Base-by-base conservation (phyloP, 805 yeast species). In the Cyberlindnera galapagoensis region DNA sequence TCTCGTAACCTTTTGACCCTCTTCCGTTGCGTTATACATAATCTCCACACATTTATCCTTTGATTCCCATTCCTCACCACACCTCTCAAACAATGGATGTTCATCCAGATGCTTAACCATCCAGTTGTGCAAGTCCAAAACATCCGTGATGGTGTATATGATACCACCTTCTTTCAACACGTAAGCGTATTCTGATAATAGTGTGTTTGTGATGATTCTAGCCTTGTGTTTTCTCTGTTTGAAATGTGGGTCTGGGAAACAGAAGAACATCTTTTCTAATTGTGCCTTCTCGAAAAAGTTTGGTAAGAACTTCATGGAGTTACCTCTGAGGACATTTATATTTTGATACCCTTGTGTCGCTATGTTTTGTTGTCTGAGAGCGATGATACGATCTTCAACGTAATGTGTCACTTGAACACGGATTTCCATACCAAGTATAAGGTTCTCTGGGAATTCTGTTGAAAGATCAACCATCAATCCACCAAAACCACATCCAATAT, bases 241-340 rank as follows among this genome's bases (percentile, higher is more conserved):
- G 68, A 92, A 92, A 59, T 92, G 98, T 7, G 98, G 98, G 59
- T 92, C 98, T n/a, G 98, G 98, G 71, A 92, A 92, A 58, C 98
- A 92, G 65, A 92, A 92, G 63, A 92, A 92, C 73, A 92, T 84
- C 65, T 90, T 92, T 21, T 80, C 74, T 31, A 88, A 63, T 55
- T 87, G 97, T 6, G 77, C 76, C 57, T 80, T 80, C 36, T 69
- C 65, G 62, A 92, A 92, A 57, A 92, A 92, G 57, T 92, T 92
- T 15, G 98, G 97, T 41, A 87, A 62, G 52, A 92, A 92, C 59
- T 92, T 92, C 98, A 92, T 92, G 21, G 97, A 92, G 54, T 92
- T 92, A 13, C 94, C 97, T 56, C 98, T 71, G 33, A 92, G 62
- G 4, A 92, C 97, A 18, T 85, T 78, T 24, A 90, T 81, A 58